Base-by-base conservation (phyloP, 2,329 filamentous ascomycete species). In the Geoglossum cookeanum region DNA sequence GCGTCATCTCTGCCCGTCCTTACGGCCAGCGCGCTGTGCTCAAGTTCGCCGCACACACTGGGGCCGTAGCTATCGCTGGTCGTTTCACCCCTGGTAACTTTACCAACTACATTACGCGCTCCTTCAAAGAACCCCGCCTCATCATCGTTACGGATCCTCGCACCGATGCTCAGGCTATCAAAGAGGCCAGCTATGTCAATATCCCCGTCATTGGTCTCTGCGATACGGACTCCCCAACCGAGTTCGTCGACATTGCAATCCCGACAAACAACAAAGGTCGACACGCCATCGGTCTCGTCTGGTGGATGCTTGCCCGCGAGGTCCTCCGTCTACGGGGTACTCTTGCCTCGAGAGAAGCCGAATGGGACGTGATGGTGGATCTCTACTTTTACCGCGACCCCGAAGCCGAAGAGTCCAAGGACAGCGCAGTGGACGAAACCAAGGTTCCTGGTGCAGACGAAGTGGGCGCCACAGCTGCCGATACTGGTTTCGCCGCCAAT, bases 91-190 rank as follows among this genome's bases (percentile, higher is more conserved):
- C 92, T 74, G 92, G 92, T 87, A 95, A 91, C 77, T 98, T 98
- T 85, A 98, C 92, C 82, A 98, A 98, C 84, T 98, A 98, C 86
- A 98, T 98, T 85, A 98, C 94, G 76, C 91, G 92, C 71, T 97
- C 92, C 65, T 98, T 98, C 89, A 96, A 96, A 85, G 92, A 98
- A 81, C 92, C 92, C 72, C 94, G 94, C 75, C 82, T 98, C 72
- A 97, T 98, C 77, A 84, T 98, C 74, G 92, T 98, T 71, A 98
- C 92, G 78, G 92, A 98, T 76, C 92, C 92, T 69, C 91, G 94
- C 77, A 98, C 94, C 79, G 92, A 98, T 71, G 88, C 92, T 73
- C 92, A 98, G 84, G 92, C 92, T 71, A 98, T 98, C 84, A 97
- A 96, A 85, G 92, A 98, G 81, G 92, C 94, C 73, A 92, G 85